Evolutionary conservation across 2,329 filamentous ascomycete genomes (phyloP), one percentile per base, ranked within the genome.

Genomic region (Gnomoniopsis smithogilvyi): DNA sequence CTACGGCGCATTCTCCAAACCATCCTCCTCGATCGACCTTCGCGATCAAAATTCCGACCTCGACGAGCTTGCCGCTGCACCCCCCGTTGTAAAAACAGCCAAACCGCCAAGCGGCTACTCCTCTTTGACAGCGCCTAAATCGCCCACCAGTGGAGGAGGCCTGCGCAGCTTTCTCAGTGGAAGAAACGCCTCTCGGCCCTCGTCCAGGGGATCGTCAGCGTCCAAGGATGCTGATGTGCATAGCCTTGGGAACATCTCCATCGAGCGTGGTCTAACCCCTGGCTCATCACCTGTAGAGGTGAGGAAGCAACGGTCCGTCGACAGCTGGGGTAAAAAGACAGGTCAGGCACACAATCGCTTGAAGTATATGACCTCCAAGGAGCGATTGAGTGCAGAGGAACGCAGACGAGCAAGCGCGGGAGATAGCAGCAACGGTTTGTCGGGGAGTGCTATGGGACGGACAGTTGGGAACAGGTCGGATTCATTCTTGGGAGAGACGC

Each of bases 61-160:
- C 64, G 81, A 87, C 73, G 82, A 88, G 56, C 74, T 87, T 48
- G 80, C 85, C 33, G 85, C 85, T 22, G 76, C 78, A 51, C 76
- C 91, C 14, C 92, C 92, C 19, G 83, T 94, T 56, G 83, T 96
- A 66, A 87, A 89, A 64, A 96, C 93, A 34, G 85, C 91, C 34
- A 93, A 93, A 71, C 89, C 88, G 8, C 90, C 90, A 0, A 91
- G 89, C 53, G 90, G 90, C 56, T 85, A 87, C 67, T 92, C 90
- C 26, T 76, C 86, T 19, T 74, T 90, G 54, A 92, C 88, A n/a
- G 83, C 87, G 0, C 80, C 81, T 60, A 86, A 79, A 62, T 84
- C 77, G 30, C 77, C 80, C 21, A 74, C 74, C 7, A 24, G 22
- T 21, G 64, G 61, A 46, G 82, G 61, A 46, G 82, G 84, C 14